Base-by-base conservation (phyloP, 805 yeast species). In the Saccharomycodes ludwigii region DNA sequence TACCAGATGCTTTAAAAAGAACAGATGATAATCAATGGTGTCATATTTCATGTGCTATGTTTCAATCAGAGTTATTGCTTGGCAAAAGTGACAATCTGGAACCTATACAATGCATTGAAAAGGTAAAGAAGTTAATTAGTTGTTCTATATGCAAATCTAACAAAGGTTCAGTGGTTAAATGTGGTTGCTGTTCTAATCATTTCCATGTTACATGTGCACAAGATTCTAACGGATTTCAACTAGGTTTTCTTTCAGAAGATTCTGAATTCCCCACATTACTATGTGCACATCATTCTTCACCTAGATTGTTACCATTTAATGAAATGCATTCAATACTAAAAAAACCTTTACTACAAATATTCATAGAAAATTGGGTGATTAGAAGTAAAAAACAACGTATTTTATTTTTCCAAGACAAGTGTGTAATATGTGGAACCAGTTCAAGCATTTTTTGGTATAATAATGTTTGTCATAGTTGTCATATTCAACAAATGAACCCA, bases 1-100 rank as follows among this genome's bases (percentile, higher is more conserved):
- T 53, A 19, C 75, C 81, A 0, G 86, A 78, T 42, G 81, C 74
- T 19, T 50, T 83, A 42, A 79, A 80, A 44, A 63, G 83, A n/a
- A 73, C 91, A 0, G 30, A 27, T 12, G 68, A 64, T 34, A 81
- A 81, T 1, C 61, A 65, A 35, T 85, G 95, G 95, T 73, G 75
- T 21, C 95, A 85, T 58, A 56, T 77, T 3, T 38, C 70, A 3
- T 85, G 96, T 54, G 76, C 86, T 0, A 30, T 79, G 0, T 74
- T 75, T 47, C 57, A 59, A 18, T 54, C 67, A 4, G 55, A 58
- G n/a, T 48, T 66, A 4, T 53, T 50, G 18, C 71, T 65, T 46
- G 71, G 63, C 0, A 57, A 64, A 38, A 21, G 60, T 1, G 37
- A 46, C 14, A 27, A 53, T 10, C 30, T 74, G 39, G 76, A 73